Evolutionary conservation across 305 asterid species (phyloP).

Genomic region (Fraxinus dipetala): DNA sequence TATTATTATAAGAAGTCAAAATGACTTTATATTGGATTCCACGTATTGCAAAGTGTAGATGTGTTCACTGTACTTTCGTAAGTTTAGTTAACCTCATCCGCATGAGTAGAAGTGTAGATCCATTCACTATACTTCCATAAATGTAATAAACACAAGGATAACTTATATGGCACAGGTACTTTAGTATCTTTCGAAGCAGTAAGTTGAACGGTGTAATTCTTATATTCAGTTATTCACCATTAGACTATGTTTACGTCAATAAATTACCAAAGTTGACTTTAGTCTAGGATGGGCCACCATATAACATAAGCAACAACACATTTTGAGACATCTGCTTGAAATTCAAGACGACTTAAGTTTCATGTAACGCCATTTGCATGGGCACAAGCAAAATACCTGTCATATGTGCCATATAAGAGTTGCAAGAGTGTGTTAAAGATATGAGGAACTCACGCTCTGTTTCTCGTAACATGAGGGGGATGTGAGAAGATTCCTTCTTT

Average conservation of each 20-base stretch:
- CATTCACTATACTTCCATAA: neutral
- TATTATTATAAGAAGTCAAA: neutral
- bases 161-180: neutral
- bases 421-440: neutral
- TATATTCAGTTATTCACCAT: slow-evolving; percentile 4
- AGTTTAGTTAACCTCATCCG: neutral
- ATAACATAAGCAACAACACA: neutral
- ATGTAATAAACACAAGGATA: neutral
- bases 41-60: neutral
- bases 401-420: slow-evolving; percentile 1
- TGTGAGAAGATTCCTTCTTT: slow-evolving; percentile 60
- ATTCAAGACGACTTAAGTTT: neutral
- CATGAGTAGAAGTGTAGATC: neutral
- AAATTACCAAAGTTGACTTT: neutral
- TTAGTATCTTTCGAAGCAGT: neutral
- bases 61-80: neutral
- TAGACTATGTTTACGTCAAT: neutral
- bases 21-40: neutral
- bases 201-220: neutral
- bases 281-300: neutral
- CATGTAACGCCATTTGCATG: neutral
- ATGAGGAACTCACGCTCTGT: slow-evolving; percentile 74
- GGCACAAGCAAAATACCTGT: neutral
- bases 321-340: neutral
- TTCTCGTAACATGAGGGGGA: slow-evolving; percentile 66